These are phyloP conservation scores for Pleurotus platypus DNA, from an alignment of 768 basidiomycete species.

Conservation along the genomic window DNA sequence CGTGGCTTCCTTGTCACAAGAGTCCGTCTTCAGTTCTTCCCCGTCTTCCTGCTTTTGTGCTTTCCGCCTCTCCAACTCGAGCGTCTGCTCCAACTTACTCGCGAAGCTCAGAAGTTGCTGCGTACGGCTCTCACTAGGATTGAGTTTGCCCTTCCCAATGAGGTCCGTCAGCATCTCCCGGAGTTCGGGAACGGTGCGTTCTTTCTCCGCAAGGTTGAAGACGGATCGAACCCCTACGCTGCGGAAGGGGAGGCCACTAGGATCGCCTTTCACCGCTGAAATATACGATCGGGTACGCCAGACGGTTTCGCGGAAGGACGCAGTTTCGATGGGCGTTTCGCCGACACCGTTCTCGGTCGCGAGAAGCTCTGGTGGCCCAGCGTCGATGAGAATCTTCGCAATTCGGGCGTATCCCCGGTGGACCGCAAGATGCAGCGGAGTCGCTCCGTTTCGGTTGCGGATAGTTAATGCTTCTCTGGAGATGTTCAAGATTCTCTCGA, in stretches of 20 bases:
- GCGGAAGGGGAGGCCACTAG: background rate
- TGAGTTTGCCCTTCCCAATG: constrained; percentile 18
- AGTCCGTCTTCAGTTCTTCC: constrained; percentile 9
- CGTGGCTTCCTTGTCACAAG: constrained; percentile 12
- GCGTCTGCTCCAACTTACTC: constrained; percentile 23
- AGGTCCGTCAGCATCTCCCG: constrained; percentile 21
- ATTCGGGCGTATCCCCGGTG: constrained; percentile 29
- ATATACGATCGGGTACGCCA: constrained; percentile 13
- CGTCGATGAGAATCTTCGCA: constrained; percentile 32
- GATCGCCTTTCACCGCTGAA: background rate
- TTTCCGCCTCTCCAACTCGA: constrained; percentile 16
- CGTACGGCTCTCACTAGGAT: constrained; percentile 16
- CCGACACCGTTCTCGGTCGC: constrained; percentile 50
- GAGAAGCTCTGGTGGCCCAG: constrained; percentile 33
- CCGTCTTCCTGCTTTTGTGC: constrained; percentile 10
- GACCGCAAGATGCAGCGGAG: constrained; percentile 48
- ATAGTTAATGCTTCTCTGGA: constrained; percentile 30
- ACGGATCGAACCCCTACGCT: background rate
- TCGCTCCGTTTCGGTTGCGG: constrained; percentile 47
- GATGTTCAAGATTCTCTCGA: constrained; percentile 35
- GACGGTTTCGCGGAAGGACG: constrained; percentile 23
- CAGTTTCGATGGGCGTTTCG: constrained; percentile 37
- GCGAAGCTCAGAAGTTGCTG: constrained; percentile 23
- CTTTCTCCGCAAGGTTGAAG: constrained; percentile 8
- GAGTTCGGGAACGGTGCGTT: constrained; percentile 21